These are phyloP conservation scores for Arthrobotrys megalospora DNA, from an alignment of 2,329 filamentous ascomycete genomes.

Conservation along the genomic window DNA sequence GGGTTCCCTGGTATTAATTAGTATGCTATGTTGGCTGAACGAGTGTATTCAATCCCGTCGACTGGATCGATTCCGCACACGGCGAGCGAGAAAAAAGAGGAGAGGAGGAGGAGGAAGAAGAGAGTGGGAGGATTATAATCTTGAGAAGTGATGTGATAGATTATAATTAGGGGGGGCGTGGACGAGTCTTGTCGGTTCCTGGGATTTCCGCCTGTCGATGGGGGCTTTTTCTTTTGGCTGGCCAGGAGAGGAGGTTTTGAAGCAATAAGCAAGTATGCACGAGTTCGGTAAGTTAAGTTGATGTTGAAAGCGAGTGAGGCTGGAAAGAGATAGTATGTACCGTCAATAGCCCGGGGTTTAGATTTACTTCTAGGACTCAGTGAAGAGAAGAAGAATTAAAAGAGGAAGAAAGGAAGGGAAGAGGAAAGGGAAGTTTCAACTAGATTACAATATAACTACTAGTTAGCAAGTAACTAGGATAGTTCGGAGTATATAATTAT, in stretches of 20 bases:
- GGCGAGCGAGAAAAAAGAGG: background rate
- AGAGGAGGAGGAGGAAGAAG: background rate
- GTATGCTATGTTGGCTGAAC: background rate
- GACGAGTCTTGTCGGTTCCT: constrained; percentile 36
- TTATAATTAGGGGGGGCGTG: constrained; percentile 14
- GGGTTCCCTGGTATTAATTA: constrained; percentile 14
- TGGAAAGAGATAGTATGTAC: background rate
- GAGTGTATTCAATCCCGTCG: background rate
- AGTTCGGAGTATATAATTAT: too few species aligned
- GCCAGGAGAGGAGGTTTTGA: constrained; percentile 18
- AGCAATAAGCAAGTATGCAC: background rate
- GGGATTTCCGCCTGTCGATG: constrained; percentile 57
- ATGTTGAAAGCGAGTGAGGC: background rate
- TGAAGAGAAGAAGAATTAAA: too few species aligned
- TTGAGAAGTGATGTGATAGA: background rate
- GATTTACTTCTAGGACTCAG: too few species aligned
- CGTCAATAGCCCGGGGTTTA: too few species aligned
- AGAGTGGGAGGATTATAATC: constrained; percentile 3
- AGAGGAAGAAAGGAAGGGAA: too few species aligned
- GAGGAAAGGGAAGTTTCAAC: too few species aligned
- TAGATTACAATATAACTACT: too few species aligned
- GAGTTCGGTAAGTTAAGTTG: background rate
- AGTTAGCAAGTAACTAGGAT: too few species aligned
- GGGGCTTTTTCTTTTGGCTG: constrained; percentile 11
- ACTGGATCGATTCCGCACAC: constrained; percentile 14